Conservation (phyloP, 805 yeast genomes). For the Phaffomyces thermotolerans region DNA sequence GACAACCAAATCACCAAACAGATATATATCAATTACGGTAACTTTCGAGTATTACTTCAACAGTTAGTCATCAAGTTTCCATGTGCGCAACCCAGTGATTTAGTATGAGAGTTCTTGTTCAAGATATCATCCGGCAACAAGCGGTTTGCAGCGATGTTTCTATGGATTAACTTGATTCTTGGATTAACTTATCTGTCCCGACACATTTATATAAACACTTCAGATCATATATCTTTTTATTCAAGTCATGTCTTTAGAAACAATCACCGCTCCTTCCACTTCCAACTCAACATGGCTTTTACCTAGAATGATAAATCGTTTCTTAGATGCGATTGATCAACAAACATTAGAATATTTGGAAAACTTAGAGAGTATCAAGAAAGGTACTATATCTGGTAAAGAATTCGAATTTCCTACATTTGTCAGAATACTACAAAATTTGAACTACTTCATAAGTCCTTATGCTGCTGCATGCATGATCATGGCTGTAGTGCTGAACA, state of each 20-base stretch:
- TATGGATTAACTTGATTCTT: too few species aligned
- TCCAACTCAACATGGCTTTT: not conserved
- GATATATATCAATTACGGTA: too few species aligned
- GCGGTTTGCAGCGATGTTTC: too few species aligned
- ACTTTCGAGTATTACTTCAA: too few species aligned
- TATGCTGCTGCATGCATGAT: not conserved
- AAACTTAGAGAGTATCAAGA: not conserved
- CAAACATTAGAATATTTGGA: slow-evolving; percentile 1
- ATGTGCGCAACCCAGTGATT: too few species aligned
- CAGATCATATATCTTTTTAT: not conserved
- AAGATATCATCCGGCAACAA: too few species aligned
- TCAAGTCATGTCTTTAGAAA: not conserved
- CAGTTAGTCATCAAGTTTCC: too few species aligned
- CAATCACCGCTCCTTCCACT: not conserved
- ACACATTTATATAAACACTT: too few species aligned
- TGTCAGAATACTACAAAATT: not conserved
- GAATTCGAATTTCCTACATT: slow-evolving; percentile 1
- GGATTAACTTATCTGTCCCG: too few species aligned
- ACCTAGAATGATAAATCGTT: not conserved
- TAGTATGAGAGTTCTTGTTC: too few species aligned
- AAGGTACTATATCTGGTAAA: not conserved
- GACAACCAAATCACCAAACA: too few species aligned
- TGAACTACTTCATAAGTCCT: slow-evolving; percentile 1
- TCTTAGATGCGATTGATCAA: slow-evolving; percentile 1
- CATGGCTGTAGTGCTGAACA: not conserved